A percentile compares a stretch with the other conserved stretches of the same genome.
Evolutionary conservation across 106 monocot genomes (phyloP).

Genomic region (Acorus calamus): DNA sequence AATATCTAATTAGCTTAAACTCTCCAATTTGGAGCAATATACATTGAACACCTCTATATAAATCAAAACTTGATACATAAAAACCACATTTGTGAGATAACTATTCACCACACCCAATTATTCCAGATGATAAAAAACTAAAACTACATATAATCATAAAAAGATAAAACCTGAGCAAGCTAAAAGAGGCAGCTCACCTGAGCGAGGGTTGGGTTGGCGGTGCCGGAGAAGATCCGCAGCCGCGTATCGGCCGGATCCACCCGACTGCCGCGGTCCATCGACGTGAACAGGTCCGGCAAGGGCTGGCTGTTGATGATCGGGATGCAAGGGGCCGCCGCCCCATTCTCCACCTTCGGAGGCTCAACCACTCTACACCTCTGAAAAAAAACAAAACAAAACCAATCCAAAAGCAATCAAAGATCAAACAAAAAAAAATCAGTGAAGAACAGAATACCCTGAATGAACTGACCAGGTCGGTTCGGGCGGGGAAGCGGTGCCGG

Average conservation of each 20-base stretch:
- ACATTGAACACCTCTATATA: too few relatives aligned
- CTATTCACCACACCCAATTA: neutral
- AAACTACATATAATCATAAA: neutral
- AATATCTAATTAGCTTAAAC: too few relatives aligned
- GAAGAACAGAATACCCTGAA: neutral
- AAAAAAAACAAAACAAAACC: neutral
- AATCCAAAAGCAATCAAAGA: too few relatives aligned
- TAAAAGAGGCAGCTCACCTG: too few relatives aligned
- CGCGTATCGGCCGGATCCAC: conserved; percentile 2
- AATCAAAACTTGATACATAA: too few relatives aligned
- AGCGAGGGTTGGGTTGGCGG: conserved; percentile 21
- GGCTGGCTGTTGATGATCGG: neutral
- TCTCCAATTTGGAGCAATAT: too few relatives aligned
- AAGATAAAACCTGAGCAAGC: conserved; percentile 22
- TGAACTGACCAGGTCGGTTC: too few relatives aligned
- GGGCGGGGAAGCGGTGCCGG: too few relatives aligned
- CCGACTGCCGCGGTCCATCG: neutral
- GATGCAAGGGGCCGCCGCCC: neutral
- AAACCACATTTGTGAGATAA: too few relatives aligned
- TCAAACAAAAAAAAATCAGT: neutral
- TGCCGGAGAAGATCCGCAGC: conserved; percentile 28
- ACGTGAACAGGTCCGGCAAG: neutral
- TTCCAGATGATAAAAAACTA: neutral
- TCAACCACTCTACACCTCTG: conserved; percentile 18
- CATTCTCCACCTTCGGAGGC: conserved; percentile 6